Percentiles rank a stretch among this genome's conserved stretches.
These are phyloP conservation scores for Colletotrichum phormii DNA, from an alignment of 2,329 filamentous ascomycete species.

Conservation along the genomic window DNA sequence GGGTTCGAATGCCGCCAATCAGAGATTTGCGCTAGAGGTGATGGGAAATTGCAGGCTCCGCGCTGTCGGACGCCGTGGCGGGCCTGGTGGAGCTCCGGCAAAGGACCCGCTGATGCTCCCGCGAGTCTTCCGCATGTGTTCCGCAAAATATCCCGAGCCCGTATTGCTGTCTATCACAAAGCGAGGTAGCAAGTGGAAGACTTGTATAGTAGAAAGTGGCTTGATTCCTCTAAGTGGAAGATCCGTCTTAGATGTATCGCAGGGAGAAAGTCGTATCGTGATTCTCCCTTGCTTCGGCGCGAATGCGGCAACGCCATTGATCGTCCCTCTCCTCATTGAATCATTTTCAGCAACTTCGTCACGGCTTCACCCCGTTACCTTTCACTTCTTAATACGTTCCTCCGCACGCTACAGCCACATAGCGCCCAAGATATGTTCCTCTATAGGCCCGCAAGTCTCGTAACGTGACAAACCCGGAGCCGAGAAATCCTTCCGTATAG, in stretches of 20 bases:
- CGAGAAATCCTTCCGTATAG: no score
- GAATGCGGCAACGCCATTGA: no score
- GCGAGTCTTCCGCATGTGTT: background rate
- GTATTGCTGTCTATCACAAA: no score
- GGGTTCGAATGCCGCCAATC: background rate
- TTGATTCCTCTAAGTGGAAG: no score
- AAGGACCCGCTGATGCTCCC: background rate
- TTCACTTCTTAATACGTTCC: background rate
- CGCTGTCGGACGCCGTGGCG: background rate
- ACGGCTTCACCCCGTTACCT: background rate
- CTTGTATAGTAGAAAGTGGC: no score
- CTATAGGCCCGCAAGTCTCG: background rate
- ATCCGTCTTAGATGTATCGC: no score
- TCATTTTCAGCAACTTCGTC: background rate
- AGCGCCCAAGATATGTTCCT: background rate
- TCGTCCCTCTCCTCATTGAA: no score
- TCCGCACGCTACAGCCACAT: background rate
- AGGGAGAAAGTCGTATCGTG: background rate
- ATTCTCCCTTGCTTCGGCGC: background rate
- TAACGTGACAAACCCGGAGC: no score
- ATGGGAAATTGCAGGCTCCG: background rate
- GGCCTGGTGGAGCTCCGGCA: background rate
- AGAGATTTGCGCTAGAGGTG: background rate
- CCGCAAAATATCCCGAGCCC: no score
- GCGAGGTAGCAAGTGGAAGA: no score